Percentiles rank a stretch among this genome's conserved stretches.
These are phyloP conservation scores for Didymella segeticola DNA, from an alignment of 2,329 filamentous ascomycete genomes.

Conservation along the genomic window DNA sequence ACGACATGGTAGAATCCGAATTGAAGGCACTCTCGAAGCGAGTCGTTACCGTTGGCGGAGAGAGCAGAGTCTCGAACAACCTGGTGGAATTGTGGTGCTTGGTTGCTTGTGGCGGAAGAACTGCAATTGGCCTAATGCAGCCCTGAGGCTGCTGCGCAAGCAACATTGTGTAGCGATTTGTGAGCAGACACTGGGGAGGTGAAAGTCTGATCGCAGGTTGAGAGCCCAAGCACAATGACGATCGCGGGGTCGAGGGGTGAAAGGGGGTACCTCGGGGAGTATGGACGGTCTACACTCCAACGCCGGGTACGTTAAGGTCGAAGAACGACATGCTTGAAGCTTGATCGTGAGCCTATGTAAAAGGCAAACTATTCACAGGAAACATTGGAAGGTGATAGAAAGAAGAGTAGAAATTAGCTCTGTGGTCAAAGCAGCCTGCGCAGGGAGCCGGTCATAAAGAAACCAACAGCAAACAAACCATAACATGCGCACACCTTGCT, in stretches of 20 bases:
- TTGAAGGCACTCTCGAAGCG: not conserved
- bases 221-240: not conserved
- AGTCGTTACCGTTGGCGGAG: not conserved
- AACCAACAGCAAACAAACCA: not conserved
- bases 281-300: not conserved
- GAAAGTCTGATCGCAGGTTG: not conserved
- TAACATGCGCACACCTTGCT: not conserved
- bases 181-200: not conserved
- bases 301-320: not conserved
- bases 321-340: not conserved
- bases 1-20: not conserved
- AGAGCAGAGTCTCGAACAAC: not conserved
- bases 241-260: not conserved
- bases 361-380: not conserved
- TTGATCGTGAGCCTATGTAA: not conserved
- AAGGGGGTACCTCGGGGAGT: not conserved
- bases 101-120: not conserved
- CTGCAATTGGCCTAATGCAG: not conserved
- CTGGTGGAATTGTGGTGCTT: conserved; percentile 1
- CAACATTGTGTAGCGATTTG: conserved; percentile 5
- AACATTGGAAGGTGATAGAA: not conserved
- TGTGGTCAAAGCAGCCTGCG: not conserved
- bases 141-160: conserved; percentile 4
- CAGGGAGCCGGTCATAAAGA: not conserved
- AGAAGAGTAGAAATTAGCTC: not conserved